phyloP scores from a whole-genome alignment of 768 basidiomycete genomes.

The Phaffia australis region DNA sequence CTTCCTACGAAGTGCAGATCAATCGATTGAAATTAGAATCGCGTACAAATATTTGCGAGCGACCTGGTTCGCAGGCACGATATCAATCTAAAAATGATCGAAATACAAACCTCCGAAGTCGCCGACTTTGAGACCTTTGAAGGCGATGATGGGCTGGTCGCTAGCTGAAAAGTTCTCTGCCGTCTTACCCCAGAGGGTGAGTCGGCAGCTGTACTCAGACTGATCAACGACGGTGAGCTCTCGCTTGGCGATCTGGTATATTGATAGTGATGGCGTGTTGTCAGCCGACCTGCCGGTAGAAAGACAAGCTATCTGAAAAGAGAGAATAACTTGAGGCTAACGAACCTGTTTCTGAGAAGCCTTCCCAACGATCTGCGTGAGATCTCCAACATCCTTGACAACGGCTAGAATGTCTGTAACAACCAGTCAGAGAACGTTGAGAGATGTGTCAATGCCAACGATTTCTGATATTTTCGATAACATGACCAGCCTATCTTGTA shows the following conservation, averaged over 20 bases:
- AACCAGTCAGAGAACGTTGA: background rate
- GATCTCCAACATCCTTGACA: conserved; percentile 62
- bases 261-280: background rate
- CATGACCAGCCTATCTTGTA: conserved; percentile 12
- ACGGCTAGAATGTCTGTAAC: conserved; percentile 70
- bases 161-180: conserved; percentile 35
- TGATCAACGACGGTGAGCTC: conserved; percentile 81
- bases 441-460: background rate
- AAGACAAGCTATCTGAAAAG: background rate
- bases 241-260: conserved; percentile 63
- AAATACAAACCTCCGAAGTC: conserved; percentile 64
- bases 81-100: background rate
- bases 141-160: conserved; percentile 65
- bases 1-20: conserved; percentile 46
- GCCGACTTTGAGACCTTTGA: conserved; percentile 86
- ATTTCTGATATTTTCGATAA: background rate
- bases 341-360: conserved; percentile 57
- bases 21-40: background rate
- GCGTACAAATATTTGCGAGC: no score
- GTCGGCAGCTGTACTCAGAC: conserved; percentile 60
- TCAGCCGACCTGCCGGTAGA: background rate
- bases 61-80: no score
- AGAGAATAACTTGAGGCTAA: conserved; percentile 22
- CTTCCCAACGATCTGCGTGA: conserved; percentile 64
- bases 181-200: conserved; percentile 86